A percentile compares a stretch with the other conserved stretches of the same genome.
Conservation (phyloP, 2,329 filamentous ascomycete species). For the Ophiocordyceps camponoti-floridani region DNA sequence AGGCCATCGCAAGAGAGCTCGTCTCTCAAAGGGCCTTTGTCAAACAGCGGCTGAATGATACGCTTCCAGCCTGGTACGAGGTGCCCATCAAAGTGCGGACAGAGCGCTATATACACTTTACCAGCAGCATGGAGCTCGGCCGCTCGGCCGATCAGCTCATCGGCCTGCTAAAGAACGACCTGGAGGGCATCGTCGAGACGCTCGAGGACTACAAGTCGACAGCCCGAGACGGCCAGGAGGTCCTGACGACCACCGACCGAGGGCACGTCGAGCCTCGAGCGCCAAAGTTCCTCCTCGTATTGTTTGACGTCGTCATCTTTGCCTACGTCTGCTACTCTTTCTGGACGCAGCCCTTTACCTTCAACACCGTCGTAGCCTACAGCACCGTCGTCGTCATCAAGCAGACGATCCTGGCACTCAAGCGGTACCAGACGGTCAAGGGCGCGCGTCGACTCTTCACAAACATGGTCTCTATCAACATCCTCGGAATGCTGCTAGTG, state of each 20-base stretch:
- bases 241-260: background rate
- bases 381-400: slow-evolving; percentile 6
- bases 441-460: slow-evolving; percentile 6
- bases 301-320: slow-evolving; percentile 6
- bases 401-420: slow-evolving; percentile 5
- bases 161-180: slow-evolving; percentile 6
- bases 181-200: slow-evolving; percentile 6
- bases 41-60: background rate
- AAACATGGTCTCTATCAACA: slow-evolving; percentile 7
- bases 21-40: slow-evolving; percentile 1
- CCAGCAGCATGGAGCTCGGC: slow-evolving; percentile 4
- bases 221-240: background rate
- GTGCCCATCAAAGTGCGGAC: slow-evolving; percentile 4
- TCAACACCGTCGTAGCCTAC: slow-evolving; percentile 7
- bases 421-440: slow-evolving; percentile 7
- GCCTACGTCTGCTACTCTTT: slow-evolving; percentile 7
- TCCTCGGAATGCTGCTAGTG: slow-evolving; percentile 6
- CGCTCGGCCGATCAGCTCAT: slow-evolving; percentile 6
- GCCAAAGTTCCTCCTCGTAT: slow-evolving; percentile 6
- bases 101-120: slow-evolving; percentile 6
- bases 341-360: slow-evolving; percentile 6
- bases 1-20: slow-evolving; percentile 3
- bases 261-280: slow-evolving; percentile 5
- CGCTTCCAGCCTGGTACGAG: slow-evolving; percentile 1
- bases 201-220: slow-evolving; percentile 5